Base-by-base conservation (phyloP, 2,329 filamentous ascomycete species). In the Calonectria pteridis region DNA sequence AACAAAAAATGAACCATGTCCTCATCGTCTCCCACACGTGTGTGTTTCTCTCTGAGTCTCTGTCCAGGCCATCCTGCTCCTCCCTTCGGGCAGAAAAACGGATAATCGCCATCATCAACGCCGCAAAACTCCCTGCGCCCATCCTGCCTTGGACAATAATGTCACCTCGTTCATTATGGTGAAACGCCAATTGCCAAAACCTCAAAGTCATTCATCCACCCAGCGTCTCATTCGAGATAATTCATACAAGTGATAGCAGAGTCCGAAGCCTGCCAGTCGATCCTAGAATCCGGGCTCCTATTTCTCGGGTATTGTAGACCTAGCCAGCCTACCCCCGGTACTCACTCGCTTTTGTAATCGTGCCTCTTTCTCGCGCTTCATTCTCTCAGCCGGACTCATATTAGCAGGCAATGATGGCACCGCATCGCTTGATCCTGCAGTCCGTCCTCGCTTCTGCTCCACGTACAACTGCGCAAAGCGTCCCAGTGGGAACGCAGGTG, bases 401-500 rank as follows among this genome's bases (percentile, higher is more conserved):
- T 81, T 85, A 31, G 78, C 80, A 20, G 94, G 91, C 46, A 95
- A 84, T 1, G 93, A 90, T 1, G 90, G 88, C 33, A 94, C 83
- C 11, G 88, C 90, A 81, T 95, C 94, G 74, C 81, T 80, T 20
- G 82, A 91, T 82, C 84, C 85, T 35, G 85, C 83, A 6, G 76
- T 77, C 75, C 89, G 86, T 69, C 89, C 86, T 73, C 89, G 87
- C 83, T 93, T 98, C 85, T 95, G 92, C 77, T 98, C 95, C 62
- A 98, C 88, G 80, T 98, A 99, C 40, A 94, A 84, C 81, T 94
- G 93, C 3, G 97, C 96, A 59, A 93, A 93, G 13, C 91, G 88
- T 73, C 95, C 95, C 14, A 99, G 89, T 1, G 95, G 95, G 77
- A 98, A 96, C 0, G 95, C 93, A 0, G 96, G 94, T 73, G 94